These are phyloP conservation scores for Calonectria montana DNA, from an alignment of 2,329 filamentous ascomycete species.

Conservation along the genomic window DNA sequence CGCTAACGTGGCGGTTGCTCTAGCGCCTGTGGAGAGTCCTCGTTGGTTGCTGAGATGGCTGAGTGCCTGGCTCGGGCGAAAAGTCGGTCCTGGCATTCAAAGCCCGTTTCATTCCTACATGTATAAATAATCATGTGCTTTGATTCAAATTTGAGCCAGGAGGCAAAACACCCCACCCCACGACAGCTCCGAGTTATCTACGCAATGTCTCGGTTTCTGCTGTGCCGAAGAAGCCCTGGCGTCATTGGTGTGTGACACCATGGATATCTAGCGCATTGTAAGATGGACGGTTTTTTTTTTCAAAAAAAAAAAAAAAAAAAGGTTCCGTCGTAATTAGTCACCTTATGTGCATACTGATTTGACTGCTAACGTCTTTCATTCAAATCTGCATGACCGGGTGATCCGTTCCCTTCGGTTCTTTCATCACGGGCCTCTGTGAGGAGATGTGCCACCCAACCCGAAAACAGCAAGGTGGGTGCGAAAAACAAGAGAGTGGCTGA, in stretches of 20 bases:
- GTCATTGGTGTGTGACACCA: not conserved
- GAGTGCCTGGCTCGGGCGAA: conserved; percentile 4
- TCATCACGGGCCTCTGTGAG: not conserved
- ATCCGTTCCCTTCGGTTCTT: not conserved
- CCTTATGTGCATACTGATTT: not conserved
- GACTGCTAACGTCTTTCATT: not conserved
- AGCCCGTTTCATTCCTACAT: not conserved
- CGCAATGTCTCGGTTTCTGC: not conserved
- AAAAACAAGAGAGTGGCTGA: not conserved
- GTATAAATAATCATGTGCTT: not conserved
- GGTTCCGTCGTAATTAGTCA: not conserved
- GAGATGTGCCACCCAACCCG: not conserved
- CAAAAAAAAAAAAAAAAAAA: not conserved
- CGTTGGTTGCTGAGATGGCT: conserved; percentile 32
- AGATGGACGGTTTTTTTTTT: not conserved
- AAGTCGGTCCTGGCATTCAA: not conserved
- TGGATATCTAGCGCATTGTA: not conserved
- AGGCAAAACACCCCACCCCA: too few species aligned
- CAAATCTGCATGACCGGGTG: not conserved
- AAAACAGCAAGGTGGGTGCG: not conserved
- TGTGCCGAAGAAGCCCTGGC: not conserved
- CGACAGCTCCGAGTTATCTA: not conserved
- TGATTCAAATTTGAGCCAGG: too few species aligned
- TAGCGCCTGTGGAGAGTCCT: conserved; percentile 37
- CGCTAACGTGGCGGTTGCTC: conserved; percentile 40